Conservation (phyloP, 148 eudicot species). For the Cornus florida region DNA sequence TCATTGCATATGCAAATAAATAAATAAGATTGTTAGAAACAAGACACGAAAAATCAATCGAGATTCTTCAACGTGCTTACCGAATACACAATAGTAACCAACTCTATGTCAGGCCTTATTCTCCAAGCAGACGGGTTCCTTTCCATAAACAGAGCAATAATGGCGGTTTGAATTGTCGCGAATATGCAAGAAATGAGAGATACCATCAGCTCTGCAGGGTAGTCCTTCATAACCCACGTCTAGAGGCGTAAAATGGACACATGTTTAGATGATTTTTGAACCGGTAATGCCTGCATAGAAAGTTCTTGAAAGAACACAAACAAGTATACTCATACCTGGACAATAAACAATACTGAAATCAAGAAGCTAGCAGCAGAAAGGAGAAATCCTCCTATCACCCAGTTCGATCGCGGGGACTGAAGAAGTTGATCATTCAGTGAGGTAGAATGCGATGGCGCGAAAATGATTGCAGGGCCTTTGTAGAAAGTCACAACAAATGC, state of each 20-base stretch:
- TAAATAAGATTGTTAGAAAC: no score
- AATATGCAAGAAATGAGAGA: conserved; percentile 30
- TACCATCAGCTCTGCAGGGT: conserved; percentile 30
- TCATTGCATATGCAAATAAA: no score
- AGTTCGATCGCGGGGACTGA: conserved; percentile 17
- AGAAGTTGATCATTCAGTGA: neutral
- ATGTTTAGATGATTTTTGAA: no score
- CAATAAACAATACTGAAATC: conserved; percentile 23
- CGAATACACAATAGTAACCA: conserved; percentile 29
- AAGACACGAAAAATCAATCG: neutral
- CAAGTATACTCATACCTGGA: neutral
- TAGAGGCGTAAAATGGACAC: neutral
- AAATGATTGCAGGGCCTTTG: conserved; percentile 31
- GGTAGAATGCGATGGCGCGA: neutral
- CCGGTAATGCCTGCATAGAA: no score
- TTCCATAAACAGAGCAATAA: conserved; percentile 22
- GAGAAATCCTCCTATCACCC: conserved; percentile 38
- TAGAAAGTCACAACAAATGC: conserved; percentile 36
- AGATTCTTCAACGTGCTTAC: conserved; percentile 12
- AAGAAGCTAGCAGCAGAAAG: conserved; percentile 27
- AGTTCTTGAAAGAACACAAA: no score
- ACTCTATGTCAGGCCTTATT: conserved; percentile 9
- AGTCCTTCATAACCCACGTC: conserved; percentile 39
- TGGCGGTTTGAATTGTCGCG: conserved; percentile 19
- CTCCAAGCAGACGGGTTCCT: conserved; percentile 28